Conservation (phyloP, 352 stramenopile genomes). For the Phytophthora hybrid region DNA sequence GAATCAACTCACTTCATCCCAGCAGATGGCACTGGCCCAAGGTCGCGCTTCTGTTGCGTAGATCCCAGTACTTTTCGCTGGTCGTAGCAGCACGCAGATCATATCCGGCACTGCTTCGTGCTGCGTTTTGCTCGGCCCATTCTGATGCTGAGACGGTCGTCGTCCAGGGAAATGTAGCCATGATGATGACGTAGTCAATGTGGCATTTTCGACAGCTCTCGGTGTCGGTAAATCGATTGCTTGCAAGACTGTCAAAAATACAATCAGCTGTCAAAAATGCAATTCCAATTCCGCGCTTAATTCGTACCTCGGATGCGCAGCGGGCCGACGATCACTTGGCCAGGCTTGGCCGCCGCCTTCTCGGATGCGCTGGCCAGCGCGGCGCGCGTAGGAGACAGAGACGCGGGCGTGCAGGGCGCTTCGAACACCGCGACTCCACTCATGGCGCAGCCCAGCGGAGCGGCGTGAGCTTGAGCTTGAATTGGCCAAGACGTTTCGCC, state of each 20-base stretch:
- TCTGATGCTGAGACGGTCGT: constrained; percentile 28
- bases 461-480: neutral
- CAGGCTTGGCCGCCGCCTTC: constrained; percentile 54
- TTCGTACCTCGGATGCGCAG: constrained; percentile 67
- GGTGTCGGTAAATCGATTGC: constrained; percentile 60
- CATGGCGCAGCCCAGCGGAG: constrained; percentile 22
- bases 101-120: constrained; percentile 39
- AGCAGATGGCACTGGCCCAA: constrained; percentile 50
- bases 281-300: neutral
- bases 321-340: constrained; percentile 52
- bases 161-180: constrained; percentile 59
- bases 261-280: constrained; percentile 17
- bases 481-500: constrained; percentile 5
- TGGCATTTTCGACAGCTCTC: constrained; percentile 28
- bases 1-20: constrained; percentile 56
- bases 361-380: constrained; percentile 63
- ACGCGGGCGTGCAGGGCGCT: constrained; percentile 18
- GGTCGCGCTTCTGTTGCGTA: constrained; percentile 56
- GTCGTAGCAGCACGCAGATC: constrained; percentile 60
- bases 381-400: constrained; percentile 57
- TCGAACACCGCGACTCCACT: constrained; percentile 23
- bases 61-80: constrained; percentile 33
- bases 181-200: constrained; percentile 33
- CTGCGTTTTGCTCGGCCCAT: constrained; percentile 33
- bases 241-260: constrained; percentile 48